Evolutionary conservation across 164 flowering plant species (phyloP), one percentile per base, ranked within the genome.

Genomic region (Liquidambar formosana): DNA sequence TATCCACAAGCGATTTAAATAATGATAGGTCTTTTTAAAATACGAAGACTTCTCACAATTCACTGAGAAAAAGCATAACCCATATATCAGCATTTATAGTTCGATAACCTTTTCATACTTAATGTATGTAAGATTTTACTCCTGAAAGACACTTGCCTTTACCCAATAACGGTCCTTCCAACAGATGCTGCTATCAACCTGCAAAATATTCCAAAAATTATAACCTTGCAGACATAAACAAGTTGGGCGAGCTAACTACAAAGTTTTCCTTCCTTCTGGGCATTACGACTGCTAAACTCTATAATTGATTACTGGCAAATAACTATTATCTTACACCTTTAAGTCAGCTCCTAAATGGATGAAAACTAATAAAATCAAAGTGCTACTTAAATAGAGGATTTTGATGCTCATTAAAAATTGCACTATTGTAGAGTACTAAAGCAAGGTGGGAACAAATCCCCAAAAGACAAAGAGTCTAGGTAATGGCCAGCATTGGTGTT

Each of bases 111-210:
- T 38, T 16, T 43, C 22, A 27, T 15, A 47, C 18, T 70, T 12
- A 64, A 13, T 11, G 57, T 43, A 25, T 65, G 27, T 23, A 13
- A 67, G 46, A 49, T 10, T 67, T 9, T 26, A 56, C 21, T 64
- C 48, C 4, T 0, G 25, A 33, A 73, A 65, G 63, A 46, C 63
- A 77, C 91, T 76, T 74, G 81, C 99, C 92, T 95, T 95, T 56
- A 94, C 92, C 99, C 99, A 95, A 70, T 93, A 95, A 2, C 99
- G 92, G 63, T 93, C 97, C 78, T 83, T 93, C 96, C 79, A 92
- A 62, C 66, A 21, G 28, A 78, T 27, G 70, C 74, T 63, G 14
- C 77, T 69, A 78, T 92, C 99, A 66, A 75, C 94, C 99, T 94
- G 85, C 72, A 79, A 76, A 59, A 69, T 41, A 47, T 60, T 11